phyloP scores from a whole-genome alignment of 2,329 filamentous ascomycete species.

The Ophiostoma piceae region DNA sequence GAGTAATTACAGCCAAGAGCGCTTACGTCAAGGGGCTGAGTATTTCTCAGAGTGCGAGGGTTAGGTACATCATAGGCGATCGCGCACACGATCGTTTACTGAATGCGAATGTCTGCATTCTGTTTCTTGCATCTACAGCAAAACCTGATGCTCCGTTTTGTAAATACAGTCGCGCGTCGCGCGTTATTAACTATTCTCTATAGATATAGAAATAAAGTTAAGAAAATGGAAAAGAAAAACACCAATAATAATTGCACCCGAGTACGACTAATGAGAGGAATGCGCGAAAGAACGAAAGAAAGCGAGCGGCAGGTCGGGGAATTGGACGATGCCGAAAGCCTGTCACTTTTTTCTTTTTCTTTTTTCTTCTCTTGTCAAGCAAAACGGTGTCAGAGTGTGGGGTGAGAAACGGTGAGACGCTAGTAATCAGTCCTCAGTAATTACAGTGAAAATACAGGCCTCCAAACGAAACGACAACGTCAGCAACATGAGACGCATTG shows the following conservation, averaged over 20 bases:
- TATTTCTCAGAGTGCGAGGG: neutral
- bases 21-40: constrained; percentile 11
- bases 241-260: neutral
- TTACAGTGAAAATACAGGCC: too few species aligned
- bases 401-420: neutral
- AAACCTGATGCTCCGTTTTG: too few species aligned
- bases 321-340: constrained; percentile 17
- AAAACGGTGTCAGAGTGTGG: neutral
- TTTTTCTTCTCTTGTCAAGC: too few species aligned
- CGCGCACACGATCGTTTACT: neutral
- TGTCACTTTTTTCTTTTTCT: neutral
- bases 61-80: neutral
- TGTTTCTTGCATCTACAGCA: too few species aligned
- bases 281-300: neutral
- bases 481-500: neutral
- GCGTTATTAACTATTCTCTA: too few species aligned
- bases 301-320: constrained; percentile 13
- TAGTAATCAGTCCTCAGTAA: too few species aligned
- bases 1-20: neutral
- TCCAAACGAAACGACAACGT: neutral
- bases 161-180: too few species aligned
- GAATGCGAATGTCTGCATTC: neutral
- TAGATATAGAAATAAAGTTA: too few species aligned
- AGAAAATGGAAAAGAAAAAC: too few species aligned
- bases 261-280: neutral